Base-by-base conservation (phyloP, 495 filamentous ascomycete species). In the Trichoderma gamsii region DNA sequence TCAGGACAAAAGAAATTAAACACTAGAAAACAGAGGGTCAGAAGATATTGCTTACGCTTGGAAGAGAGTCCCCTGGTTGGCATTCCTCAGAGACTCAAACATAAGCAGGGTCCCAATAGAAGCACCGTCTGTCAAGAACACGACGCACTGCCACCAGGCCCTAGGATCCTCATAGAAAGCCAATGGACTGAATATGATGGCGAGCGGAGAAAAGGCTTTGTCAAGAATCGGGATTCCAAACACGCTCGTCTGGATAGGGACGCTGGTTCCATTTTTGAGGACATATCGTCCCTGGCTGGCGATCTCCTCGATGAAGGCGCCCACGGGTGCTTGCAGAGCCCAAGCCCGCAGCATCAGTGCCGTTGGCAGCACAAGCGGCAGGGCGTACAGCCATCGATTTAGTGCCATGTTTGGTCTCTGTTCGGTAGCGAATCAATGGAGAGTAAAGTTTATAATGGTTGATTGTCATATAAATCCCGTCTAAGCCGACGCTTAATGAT, bases 191-290 rank as follows among this genome's bases (percentile, higher is more conserved):
- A 65, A 65, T 7, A 4, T 15, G 4, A 44, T 44, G 9, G 63
- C 29, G 12, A 44, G 16, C 3, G 11, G 41, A 27, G 63, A 16
- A 25, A 65, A 4, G 7, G 29, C 35, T 27, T 43, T 7, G 35
- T 65, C 63, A 3, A 65, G 63, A n/a, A 25, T 35, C 7, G 63
- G 63, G n/a, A 65, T 21, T n/a, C 63, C 35, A 27, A 21, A 65
- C 18, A 65, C 18, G 12, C 2, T 23, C 35, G 4, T 44, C 18
- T 23, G 35, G 11, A 65, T 13, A 27, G 63, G 63, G 12, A 44
- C 63, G 12, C 23, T 25, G 13, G 41, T 44, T 21, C 63, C 63
- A 32, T 61, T 9, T n/a, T 43, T 32, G 12, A 65, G 63, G 1
- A 27, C 12, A 32, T 15, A 44, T 41, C 63, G 63, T 23, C 32